A percentile compares a stretch with the other conserved stretches of the same genome.
Evolutionary conservation across 805 yeast genomes (phyloP).

Genomic region (Hanseniaspora meyeri): DNA sequence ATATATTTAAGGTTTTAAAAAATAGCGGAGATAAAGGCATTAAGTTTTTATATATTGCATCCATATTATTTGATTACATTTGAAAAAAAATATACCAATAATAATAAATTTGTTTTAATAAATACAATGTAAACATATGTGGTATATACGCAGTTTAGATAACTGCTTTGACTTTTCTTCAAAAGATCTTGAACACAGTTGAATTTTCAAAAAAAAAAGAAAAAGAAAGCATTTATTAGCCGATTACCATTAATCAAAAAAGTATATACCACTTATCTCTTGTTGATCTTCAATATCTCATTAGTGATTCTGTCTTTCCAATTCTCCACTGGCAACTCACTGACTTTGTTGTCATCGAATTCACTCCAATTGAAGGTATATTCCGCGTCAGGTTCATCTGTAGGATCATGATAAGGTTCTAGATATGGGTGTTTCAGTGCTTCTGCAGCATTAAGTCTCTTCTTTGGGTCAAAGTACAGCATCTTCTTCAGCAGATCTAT

Average conservation of each 20-base stretch:
- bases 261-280: not conserved
- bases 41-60: too few relatives aligned
- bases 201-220: not conserved
- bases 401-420: constrained; percentile 92
- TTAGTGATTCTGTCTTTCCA: constrained; percentile 8
- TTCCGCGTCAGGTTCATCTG: constrained; percentile 91
- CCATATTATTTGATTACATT: too few relatives aligned
- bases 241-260: too few relatives aligned
- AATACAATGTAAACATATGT: too few relatives aligned
- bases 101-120: too few relatives aligned
- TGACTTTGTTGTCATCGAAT: constrained; percentile 10
- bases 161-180: too few relatives aligned
- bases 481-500: constrained; percentile 76
- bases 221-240: not conserved
- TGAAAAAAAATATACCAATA: too few relatives aligned
- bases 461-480: constrained; percentile 90
- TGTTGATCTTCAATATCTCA: constrained; percentile 4
- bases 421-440: constrained; percentile 83
- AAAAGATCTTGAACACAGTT: too few relatives aligned
- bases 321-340: constrained; percentile 10
- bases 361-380: constrained; percentile 83
- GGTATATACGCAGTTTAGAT: too few relatives aligned
- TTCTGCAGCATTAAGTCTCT: constrained; percentile 83
- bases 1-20: too few relatives aligned
- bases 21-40: too few relatives aligned